Base-by-base conservation (phyloP, 2,329 filamentous ascomycete species). In the Harringtonia lauricola region DNA sequence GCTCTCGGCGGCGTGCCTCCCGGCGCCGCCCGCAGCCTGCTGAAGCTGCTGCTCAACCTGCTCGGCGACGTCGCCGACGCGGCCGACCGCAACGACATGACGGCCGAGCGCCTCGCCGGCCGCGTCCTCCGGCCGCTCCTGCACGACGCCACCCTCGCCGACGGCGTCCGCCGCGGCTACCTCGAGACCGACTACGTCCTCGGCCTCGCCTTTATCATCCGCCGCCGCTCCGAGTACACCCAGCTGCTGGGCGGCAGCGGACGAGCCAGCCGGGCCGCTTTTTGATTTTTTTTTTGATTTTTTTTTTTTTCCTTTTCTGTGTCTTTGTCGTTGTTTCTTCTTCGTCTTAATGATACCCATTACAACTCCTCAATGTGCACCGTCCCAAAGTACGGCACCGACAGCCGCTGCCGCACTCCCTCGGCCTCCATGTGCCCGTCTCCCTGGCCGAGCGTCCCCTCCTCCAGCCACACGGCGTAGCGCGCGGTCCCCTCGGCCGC, bases 1-100 rank as follows among this genome's bases (percentile, higher is more conserved):
- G 64, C 66, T 8, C 53, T 68, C 7, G 57, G 57, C 21, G 62
- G 63, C 1, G 54, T 68, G 10, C 57, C 59, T 13, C 64, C 64
- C 4, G 63, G 62, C 1, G 56, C 59, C 1, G 55, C 55, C 6
- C 57, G 64, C 33, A 59, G 54, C 39, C 45, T 67, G 28, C 59
- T 68, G 49, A 68, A 68, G 53, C 52, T 68, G 45, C 52, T 68
- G 50, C 53, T 68, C 22, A 65, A 65, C 42, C 52, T 68, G 15
- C 67, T 65, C 65, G 65, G 63, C 3, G 62, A 65, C 24, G 54
- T 68, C 15, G 61, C 64, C 3, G 57, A 62, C 19, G 58, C 58
- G 0, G 60, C 59, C 12, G 60, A 65, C 19, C 43, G 44, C 38
- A 68, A 67, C 47, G 60, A 63, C 35, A 68, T 67, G 65, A 65